Conservation (phyloP, 306 rosid species). For the Sicyos edulis region DNA sequence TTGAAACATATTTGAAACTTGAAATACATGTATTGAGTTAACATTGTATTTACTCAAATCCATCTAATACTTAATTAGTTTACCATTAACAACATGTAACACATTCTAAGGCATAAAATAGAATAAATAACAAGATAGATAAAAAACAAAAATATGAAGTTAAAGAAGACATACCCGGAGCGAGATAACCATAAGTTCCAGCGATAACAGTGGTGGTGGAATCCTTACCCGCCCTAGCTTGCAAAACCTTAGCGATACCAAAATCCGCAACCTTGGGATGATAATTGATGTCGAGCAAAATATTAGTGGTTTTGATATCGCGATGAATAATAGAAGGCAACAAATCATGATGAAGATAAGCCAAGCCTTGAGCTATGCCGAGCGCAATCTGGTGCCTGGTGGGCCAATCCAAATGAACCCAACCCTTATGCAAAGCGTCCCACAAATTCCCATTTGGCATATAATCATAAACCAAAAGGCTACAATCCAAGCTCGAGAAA, state of each 20-base stretch:
- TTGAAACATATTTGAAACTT: too few species aligned
- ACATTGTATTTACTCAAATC: too few species aligned
- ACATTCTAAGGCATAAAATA: too few species aligned
- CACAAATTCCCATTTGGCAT: constrained; percentile 92
- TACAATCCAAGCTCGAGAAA: constrained; percentile 67
- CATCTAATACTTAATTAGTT: too few species aligned
- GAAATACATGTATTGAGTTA: too few species aligned
- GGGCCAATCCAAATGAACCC: constrained; percentile 77
- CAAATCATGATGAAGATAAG: constrained; percentile 94
- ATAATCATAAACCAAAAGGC: constrained; percentile 74
- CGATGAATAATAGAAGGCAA: constrained; percentile 71
- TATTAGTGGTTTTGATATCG: constrained; percentile 85
- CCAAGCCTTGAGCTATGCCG: constrained; percentile 82
- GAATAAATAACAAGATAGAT: too few species aligned
- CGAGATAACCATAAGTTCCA: constrained; percentile 88
- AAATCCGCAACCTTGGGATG: constrained; percentile 94
- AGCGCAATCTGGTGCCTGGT: constrained; percentile 73
- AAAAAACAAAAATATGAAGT: too few species aligned
- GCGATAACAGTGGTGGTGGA: constrained; percentile 84
- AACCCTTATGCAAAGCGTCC: constrained; percentile 82
- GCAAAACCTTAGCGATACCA: constrained; percentile 94
- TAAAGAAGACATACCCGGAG: constrained; percentile 31
- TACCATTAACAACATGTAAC: too few species aligned
- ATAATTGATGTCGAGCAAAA: constrained; percentile 69
- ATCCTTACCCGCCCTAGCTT: constrained; percentile 78